Evolutionary conservation across 2,329 filamentous ascomycete species (phyloP).

Genomic region (Coniella vitis): DNA sequence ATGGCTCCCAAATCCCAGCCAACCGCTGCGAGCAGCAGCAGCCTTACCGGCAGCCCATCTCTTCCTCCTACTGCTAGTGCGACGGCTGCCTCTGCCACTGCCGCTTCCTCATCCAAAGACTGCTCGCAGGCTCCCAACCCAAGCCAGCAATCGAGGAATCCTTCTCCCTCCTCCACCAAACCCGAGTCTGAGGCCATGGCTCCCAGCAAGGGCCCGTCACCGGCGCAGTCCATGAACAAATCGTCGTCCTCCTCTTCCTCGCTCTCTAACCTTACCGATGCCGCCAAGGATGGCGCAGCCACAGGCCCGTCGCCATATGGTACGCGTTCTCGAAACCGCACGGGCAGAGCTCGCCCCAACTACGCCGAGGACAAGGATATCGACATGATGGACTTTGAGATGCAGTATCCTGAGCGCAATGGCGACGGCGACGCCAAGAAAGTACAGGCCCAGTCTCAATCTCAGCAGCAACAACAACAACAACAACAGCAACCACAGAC

Average conservation of each 20-base stretch:
- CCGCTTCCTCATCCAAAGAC: conserved; percentile 23
- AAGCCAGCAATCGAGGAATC: conserved; percentile 20
- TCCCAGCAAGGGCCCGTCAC: conserved; percentile 18
- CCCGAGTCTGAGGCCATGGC: conserved; percentile 22
- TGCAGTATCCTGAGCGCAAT: conserved; percentile 44
- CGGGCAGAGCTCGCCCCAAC: conserved; percentile 73
- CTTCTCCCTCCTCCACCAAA: conserved; percentile 22
- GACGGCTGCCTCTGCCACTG: conserved; percentile 11
- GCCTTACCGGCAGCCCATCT: conserved; percentile 20
- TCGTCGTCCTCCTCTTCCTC: conserved; percentile 36
- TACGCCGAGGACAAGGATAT: conserved; percentile 92
- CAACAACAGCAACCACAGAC: conserved; percentile 14
- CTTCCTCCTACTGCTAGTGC: conserved; percentile 12
- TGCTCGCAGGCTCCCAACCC: conserved; percentile 20
- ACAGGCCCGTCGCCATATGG: conserved; percentile 68
- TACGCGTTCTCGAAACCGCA: conserved; percentile 87
- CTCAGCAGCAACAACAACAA: conserved; percentile 23
- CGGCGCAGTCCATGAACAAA: conserved; percentile 41
- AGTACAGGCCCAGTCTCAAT: conserved; percentile 19
- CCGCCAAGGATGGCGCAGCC: conserved; percentile 40
- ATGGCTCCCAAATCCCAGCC: conserved; percentile 33
- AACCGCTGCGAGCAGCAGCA: conserved; percentile 19
- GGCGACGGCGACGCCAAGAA: conserved; percentile 51
- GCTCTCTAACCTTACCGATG: conserved; percentile 34
- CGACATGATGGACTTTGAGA: conserved; percentile 79